Base-by-base conservation (phyloP, 257 asterid species). In the Haberlea rhodopensis region DNA sequence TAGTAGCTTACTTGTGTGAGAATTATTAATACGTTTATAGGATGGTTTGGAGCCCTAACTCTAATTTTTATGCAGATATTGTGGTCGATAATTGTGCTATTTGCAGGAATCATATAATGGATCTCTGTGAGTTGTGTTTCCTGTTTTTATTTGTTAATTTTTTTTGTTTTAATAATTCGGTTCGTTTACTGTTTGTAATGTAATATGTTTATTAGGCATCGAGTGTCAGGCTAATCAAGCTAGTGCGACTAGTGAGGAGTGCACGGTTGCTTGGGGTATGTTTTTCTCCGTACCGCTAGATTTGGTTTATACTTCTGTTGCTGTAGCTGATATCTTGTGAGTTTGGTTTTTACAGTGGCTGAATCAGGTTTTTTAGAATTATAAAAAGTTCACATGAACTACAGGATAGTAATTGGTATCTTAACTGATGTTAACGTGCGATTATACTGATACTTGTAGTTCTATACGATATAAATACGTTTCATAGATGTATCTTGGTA, bases 151-250 rank as follows among this genome's bases (percentile, higher is more conserved):
- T 26, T 52, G 23, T 25, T 49, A 0, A 22, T 19, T n/a, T n/a
- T n/a, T n/a, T n/a, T n/a, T n/a, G n/a, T n/a, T n/a, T n/a, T n/a
- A n/a, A n/a, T n/a, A n/a, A n/a, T n/a, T n/a, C n/a, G n/a, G n/a
- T 65, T 62, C 60, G 49, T 23, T 73, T 52, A 21, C 8, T 63
- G 40, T 48, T 66, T 4, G 34, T 58, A 34, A 5, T 2, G 25
- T 62, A 29, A 4, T 61, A 27, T 46, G 63, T 70, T 65, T 6
- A 69, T 71, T 69, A 91, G 98, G 98, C 76, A 87, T 89, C 4
- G 98, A 91, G 87, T 91, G 98, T 69, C 98, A 91, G 83, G 96
- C 98, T 59, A 91, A 91, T 85, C 98, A 91, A 73, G 96, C 96
- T 66, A 91, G 96, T 59, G 96, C 96, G 5, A 91, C 98, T 6